Evolutionary conservation across 2,329 filamentous ascomycete genomes (phyloP).

Genomic region (Stylonectria norvegica): DNA sequence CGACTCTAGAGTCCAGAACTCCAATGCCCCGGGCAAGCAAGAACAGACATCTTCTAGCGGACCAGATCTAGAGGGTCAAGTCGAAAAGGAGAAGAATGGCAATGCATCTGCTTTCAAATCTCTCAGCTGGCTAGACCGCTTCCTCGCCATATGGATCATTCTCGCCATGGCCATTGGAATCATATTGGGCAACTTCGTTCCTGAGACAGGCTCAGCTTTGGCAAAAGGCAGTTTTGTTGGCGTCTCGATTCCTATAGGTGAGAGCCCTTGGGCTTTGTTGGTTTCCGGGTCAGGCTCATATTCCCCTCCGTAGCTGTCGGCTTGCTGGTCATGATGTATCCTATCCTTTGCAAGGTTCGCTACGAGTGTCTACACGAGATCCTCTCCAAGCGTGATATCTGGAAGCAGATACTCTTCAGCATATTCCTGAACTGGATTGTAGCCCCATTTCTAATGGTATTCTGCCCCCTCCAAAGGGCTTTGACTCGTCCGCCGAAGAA

Average conservation of each 20-base stretch:
- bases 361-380: constrained; percentile 71
- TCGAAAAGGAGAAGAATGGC: neutral
- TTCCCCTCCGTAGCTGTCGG: constrained; percentile 58
- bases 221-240: constrained; percentile 71
- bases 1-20: too few species aligned
- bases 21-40: too few species aligned
- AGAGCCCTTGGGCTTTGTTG: neutral
- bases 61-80: constrained; percentile 11
- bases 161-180: constrained; percentile 75
- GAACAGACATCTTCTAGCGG: too few species aligned
- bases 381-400: constrained; percentile 59
- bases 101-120: constrained; percentile 46
- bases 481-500: too few species aligned
- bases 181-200: constrained; percentile 71
- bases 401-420: constrained; percentile 77
- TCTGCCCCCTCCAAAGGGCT: too few species aligned
- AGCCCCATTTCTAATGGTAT: constrained; percentile 77
- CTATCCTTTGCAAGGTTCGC: constrained; percentile 81
- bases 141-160: constrained; percentile 70
- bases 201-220: constrained; percentile 56
- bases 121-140: constrained; percentile 59
- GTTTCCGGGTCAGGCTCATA: neutral
- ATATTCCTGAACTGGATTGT: constrained; percentile 79
- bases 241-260: constrained; percentile 63
- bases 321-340: constrained; percentile 90